Conservation (phyloP, 495 filamentous ascomycete species). For the Annulohypoxylon nitens region DNA sequence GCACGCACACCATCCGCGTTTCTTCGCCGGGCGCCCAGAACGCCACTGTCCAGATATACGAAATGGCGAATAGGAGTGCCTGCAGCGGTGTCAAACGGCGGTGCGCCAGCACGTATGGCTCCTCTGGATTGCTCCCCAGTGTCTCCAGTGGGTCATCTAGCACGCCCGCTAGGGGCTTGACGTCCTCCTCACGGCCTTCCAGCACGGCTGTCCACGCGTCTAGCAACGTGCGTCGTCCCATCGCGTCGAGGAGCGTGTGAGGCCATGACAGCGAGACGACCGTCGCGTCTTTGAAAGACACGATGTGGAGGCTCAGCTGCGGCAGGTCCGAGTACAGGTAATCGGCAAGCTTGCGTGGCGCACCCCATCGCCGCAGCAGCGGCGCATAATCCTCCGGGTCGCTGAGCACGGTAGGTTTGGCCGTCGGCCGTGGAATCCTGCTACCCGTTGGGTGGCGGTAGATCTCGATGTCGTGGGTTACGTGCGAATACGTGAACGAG, state of each 20-base stretch:
- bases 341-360: constrained; percentile 55
- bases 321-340: constrained; percentile 58
- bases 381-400: constrained; percentile 49
- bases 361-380: constrained; percentile 32
- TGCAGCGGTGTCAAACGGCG: constrained; percentile 44
- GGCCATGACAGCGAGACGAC: constrained; percentile 61
- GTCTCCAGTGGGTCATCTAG: constrained; percentile 51
- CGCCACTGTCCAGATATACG: constrained; percentile 46
- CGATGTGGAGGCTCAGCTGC: constrained; percentile 62
- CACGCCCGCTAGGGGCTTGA: constrained; percentile 53
- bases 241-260: constrained; percentile 64
- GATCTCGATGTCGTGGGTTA: constrained; percentile 47
- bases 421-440: constrained; percentile 47
- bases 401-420: constrained; percentile 50
- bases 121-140: constrained; percentile 23
- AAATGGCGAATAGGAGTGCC: constrained; percentile 49
- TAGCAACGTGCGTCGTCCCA: constrained; percentile 56
- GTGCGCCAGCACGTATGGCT: constrained; percentile 42
- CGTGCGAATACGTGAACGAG: constrained; percentile 55
- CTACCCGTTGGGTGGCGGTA: constrained; percentile 52
- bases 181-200: constrained; percentile 54
- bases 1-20: constrained; percentile 55
- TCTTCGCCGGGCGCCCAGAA: constrained; percentile 50
- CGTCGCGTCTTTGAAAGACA: constrained; percentile 63
- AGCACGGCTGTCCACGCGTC: constrained; percentile 56